Evolutionary conservation across 768 basidiomycete species (phyloP).

Genomic region (Panellus pusillus): DNA sequence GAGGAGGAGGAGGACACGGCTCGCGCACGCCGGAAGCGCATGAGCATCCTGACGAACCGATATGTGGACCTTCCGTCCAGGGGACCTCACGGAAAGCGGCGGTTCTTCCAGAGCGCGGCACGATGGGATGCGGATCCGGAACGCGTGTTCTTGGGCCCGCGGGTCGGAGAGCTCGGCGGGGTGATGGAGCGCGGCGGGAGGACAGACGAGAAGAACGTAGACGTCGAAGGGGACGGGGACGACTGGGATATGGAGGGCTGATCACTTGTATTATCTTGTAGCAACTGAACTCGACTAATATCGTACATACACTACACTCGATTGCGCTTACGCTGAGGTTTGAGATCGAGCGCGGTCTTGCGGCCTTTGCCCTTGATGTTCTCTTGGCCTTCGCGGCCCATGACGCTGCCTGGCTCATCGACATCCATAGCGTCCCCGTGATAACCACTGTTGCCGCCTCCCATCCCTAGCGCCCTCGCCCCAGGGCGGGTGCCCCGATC

Average conservation of each 20-base stretch:
- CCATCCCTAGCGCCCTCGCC: slow-evolving; percentile 8
- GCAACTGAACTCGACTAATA: too few species aligned
- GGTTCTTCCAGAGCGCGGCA: slow-evolving; percentile 56
- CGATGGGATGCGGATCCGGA: slow-evolving; percentile 13
- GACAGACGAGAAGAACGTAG: not conserved
- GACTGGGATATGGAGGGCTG: slow-evolving; percentile 9
- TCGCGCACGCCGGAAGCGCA: slow-evolving; percentile 44
- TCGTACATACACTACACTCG: slow-evolving; percentile 36
- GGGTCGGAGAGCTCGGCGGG: not conserved
- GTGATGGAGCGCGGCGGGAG: slow-evolving; percentile 9
- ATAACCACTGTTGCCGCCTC: slow-evolving; percentile 27
- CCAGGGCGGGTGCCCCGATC: slow-evolving; percentile 37
- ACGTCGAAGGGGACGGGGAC: slow-evolving; percentile 5
- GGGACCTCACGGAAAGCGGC: slow-evolving; percentile 37
- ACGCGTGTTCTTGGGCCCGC: not conserved
- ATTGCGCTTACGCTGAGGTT: slow-evolving; percentile 58
- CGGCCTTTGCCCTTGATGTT: slow-evolving; percentile 50
- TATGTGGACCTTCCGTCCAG: slow-evolving; percentile 48
- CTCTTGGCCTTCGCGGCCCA: slow-evolving; percentile 25
- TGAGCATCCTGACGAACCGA: slow-evolving; percentile 68
- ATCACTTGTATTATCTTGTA: not conserved
- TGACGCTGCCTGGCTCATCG: slow-evolving; percentile 45
- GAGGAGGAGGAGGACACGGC: slow-evolving; percentile 40
- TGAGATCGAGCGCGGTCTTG: slow-evolving; percentile 47
- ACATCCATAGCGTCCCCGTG: slow-evolving; percentile 58